Percentiles rank a stretch among this genome's conserved stretches.
These are phyloP conservation scores for Coemansia asiatica DNA, from an alignment of 192 early-diverging fungal species.

Conservation along the genomic window DNA sequence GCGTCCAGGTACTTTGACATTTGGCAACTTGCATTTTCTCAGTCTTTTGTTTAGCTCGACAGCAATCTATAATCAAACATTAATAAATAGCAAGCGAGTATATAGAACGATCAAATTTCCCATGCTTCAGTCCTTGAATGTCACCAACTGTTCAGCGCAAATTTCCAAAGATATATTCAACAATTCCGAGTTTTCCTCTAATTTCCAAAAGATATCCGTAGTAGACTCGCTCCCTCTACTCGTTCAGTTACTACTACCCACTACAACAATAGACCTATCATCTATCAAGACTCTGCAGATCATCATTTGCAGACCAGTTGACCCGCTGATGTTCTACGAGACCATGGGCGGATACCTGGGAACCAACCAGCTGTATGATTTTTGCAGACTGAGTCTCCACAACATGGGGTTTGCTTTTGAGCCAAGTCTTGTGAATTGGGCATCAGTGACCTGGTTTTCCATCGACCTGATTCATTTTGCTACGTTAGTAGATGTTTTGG, in stretches of 20 bases:
- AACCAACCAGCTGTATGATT: neutral
- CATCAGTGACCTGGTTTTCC: neutral
- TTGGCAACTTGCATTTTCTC: too few species aligned
- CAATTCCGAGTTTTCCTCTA: neutral
- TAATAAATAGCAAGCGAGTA: too few species aligned
- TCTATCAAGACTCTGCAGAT: neutral
- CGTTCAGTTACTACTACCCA: neutral
- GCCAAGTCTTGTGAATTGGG: neutral
- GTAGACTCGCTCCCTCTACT: neutral
- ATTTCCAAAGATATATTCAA: neutral
- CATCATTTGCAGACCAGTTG: neutral
- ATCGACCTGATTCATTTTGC: neutral
- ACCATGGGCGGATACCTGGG: neutral
- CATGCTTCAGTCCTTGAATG: neutral
- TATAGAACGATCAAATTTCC: neutral
- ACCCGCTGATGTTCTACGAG: neutral
- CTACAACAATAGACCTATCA: neutral
- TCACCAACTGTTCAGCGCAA: neutral
- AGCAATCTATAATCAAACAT: too few species aligned
- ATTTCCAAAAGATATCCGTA: neutral
- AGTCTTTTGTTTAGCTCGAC: too few species aligned
- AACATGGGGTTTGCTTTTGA: neutral
- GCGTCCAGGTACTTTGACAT: too few species aligned
- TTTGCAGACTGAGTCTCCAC: neutral
- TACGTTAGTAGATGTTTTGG: neutral